A percentile compares a stretch with the other conserved stretches of the same genome.
These are phyloP conservation scores for Diaporthe sp. DNA, from an alignment of 2,329 filamentous ascomycete genomes.

Conservation along the genomic window DNA sequence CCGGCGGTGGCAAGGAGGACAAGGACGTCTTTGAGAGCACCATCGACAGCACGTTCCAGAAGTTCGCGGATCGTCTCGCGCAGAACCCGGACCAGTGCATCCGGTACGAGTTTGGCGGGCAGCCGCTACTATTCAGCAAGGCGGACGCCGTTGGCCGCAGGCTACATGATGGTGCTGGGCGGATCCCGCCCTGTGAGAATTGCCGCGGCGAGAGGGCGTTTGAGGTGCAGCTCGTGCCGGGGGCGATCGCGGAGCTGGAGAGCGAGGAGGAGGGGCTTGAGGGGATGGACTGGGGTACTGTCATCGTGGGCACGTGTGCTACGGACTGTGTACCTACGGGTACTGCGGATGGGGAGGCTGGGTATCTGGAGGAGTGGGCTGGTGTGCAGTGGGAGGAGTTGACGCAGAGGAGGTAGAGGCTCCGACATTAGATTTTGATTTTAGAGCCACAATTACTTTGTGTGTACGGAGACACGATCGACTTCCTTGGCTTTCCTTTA, in stretches of 20 bases:
- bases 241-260: slow-evolving; percentile 75
- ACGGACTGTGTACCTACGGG: slow-evolving; percentile 78
- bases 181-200: slow-evolving; percentile 80
- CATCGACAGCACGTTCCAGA: slow-evolving; percentile 82
- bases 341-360: slow-evolving; percentile 71
- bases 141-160: slow-evolving; percentile 79
- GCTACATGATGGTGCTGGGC: slow-evolving; percentile 56
- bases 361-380: slow-evolving; percentile 95
- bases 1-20: slow-evolving; percentile 68
- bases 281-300: slow-evolving; percentile 98
- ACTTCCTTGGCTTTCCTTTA: too few relatives aligned
- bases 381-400: slow-evolving; percentile 98
- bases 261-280: slow-evolving; percentile 86
- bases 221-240: slow-evolving; percentile 92
- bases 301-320: slow-evolving; percentile 87
- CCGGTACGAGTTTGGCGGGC: slow-evolving; percentile 81
- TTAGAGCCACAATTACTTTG: too few relatives aligned
- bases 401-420: slow-evolving; percentile 50
- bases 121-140: slow-evolving; percentile 84
- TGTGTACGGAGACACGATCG: too few relatives aligned
- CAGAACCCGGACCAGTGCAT: slow-evolving; percentile 89
- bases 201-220: slow-evolving; percentile 85
- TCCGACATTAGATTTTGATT: too few relatives aligned
- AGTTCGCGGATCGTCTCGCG: slow-evolving; percentile 81
- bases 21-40: slow-evolving; percentile 79